Base-by-base conservation (phyloP, 1,284 basidiomycete genomes). In the Coniophora puteana region DNA sequence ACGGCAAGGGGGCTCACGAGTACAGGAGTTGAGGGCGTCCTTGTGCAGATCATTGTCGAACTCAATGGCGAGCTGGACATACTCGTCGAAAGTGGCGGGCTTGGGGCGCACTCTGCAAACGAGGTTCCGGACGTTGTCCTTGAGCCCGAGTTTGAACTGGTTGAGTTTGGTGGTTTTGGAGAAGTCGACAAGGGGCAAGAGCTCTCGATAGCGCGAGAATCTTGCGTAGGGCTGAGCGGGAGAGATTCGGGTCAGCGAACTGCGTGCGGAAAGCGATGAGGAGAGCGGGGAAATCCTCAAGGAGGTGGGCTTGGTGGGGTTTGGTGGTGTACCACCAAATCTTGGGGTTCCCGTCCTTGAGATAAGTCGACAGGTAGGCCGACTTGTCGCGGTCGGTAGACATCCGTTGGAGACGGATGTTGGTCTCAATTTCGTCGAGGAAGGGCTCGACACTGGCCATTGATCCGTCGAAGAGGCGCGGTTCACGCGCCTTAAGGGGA, bases 181-280 rank as follows among this genome's bases (percentile, higher is more conserved):
- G 41, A 47, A 48, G 11, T 57, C 49, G 13, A 60, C 41, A 25
- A 58, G 43, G 20, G 42, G 41, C 10, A 54, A 38, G 23, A 53
- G 35, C 28, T 63, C 54, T 12, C 40, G 32, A 44, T 57, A 62
- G 13, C 1, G 41, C 23, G 4, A 56, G 40, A 14, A 61, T 40
- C 30, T 55, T 51, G 4, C 25, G 18, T 1, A 52, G 33, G 10
- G 53, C 48, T 10, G 39, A 51, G 21, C 40, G 45, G n/a, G 52
- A 45, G n/a, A 51, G 39, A 32, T 55, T 48, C 13, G 57, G 49
- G 22, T 59, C 55, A 6, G 49, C 47, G 18, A 63, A 59, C 14
- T 60, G 54, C 6, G 42, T 48, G 27, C 41, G 37, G 32, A 61
- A 63, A 8, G 52, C 41, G 1, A 31, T 29, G 6, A 58, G 30